Conservation (phyloP, 768 basidiomycete species). For the Cystofilobasidium macerans region DNA sequence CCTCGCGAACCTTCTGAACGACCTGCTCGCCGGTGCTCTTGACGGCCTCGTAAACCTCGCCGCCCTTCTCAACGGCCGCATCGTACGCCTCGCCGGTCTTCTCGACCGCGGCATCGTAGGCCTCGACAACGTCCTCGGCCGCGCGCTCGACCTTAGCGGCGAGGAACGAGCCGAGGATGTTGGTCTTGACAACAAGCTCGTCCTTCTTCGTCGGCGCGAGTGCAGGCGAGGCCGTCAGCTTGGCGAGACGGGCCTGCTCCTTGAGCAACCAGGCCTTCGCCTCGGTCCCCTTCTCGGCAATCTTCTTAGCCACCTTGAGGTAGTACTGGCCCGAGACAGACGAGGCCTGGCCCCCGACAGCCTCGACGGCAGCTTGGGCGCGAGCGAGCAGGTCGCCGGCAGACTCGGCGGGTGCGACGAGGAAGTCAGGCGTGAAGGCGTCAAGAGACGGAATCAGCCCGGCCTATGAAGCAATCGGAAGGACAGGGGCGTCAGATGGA, state of each 20-base stretch:
- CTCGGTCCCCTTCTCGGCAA: slow-evolving; percentile 49
- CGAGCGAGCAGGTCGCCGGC: slow-evolving; percentile 43
- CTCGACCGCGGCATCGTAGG: slow-evolving; percentile 52
- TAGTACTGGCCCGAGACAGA: slow-evolving; percentile 55
- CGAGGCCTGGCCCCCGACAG: slow-evolving; percentile 28
- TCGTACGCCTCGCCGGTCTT: slow-evolving; percentile 32
- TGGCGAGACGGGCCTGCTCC: slow-evolving; percentile 65
- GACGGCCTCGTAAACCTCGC: slow-evolving; percentile 19
- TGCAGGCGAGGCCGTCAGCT: slow-evolving; percentile 67
- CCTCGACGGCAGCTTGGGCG: slow-evolving; percentile 31
- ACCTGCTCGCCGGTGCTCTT: slow-evolving; percentile 18
- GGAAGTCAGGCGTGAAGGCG: slow-evolving; percentile 64
- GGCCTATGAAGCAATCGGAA: slow-evolving; percentile 45
- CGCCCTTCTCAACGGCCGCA: slow-evolving; percentile 32
- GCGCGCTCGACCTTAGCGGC: slow-evolving; percentile 32
- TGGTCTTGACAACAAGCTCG: slow-evolving; percentile 83
- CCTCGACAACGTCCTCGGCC: slow-evolving; percentile 13
- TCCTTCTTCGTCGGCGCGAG: slow-evolving; percentile 71
- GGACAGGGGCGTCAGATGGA: neutral
- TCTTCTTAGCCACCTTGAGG: slow-evolving; percentile 76
- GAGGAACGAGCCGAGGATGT: slow-evolving; percentile 47
- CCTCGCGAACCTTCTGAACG: slow-evolving; percentile 15
- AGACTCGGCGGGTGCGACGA: slow-evolving; percentile 45
- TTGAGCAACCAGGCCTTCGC: slow-evolving; percentile 62
- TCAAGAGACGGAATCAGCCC: slow-evolving; percentile 73